Evolutionary conservation across 257 asterid species (phyloP).

Genomic region (Solanum chilense): DNA sequence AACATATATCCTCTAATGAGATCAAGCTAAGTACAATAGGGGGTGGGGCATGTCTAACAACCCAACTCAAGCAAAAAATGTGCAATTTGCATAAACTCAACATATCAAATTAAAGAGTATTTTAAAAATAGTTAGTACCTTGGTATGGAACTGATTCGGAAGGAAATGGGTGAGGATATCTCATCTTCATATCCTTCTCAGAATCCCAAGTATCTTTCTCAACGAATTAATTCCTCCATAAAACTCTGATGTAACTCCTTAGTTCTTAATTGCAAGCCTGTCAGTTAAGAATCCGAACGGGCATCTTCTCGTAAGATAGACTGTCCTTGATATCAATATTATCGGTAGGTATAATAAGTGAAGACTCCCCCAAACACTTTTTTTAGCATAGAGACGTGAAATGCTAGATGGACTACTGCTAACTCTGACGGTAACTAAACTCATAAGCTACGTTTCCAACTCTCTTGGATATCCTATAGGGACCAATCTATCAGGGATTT

Average conservation of each 20-base stretch:
- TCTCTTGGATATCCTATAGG: too few species aligned
- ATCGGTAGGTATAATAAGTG: too few species aligned
- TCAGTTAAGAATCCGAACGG: too few species aligned
- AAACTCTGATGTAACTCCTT: neutral
- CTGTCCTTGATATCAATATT: too few species aligned
- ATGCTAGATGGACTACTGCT: too few species aligned
- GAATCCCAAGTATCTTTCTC: neutral
- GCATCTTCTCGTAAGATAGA: too few species aligned
- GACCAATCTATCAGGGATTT: too few species aligned
- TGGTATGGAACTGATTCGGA: neutral
- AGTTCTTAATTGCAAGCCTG: too few species aligned
- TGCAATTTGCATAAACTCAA: neutral
- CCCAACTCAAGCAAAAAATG: neutral
- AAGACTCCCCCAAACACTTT: too few species aligned
- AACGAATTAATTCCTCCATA: neutral
- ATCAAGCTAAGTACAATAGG: neutral
- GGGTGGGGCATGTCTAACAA: neutral
- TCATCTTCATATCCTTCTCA: neutral
- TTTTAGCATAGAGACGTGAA: too few species aligned
- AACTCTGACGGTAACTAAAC: too few species aligned
- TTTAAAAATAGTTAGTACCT: neutral
- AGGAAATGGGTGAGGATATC: neutral
- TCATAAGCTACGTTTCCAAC: too few species aligned
- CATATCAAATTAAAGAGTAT: neutral
- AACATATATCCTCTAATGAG: neutral